phyloP scores from a whole-genome alignment of 148 eudicot genomes.

The Oxyria digyna region DNA sequence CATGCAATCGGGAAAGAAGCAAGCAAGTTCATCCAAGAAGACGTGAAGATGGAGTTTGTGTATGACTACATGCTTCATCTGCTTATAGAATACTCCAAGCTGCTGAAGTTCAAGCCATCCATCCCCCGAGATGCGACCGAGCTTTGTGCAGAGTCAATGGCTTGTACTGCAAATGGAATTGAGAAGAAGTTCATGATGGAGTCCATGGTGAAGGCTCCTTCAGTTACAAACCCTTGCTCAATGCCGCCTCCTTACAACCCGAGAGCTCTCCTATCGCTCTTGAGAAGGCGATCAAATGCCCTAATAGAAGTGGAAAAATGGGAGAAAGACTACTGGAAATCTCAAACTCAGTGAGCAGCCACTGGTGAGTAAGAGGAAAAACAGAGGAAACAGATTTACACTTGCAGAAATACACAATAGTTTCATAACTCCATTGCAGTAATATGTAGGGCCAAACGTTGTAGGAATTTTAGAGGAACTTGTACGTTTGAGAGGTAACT shows the following conservation, averaged over 20 bases:
- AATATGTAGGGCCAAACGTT: no score
- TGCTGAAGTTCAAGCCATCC: slow-evolving; percentile 52
- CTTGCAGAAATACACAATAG: neutral
- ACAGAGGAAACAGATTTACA: neutral
- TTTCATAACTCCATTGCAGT: neutral
- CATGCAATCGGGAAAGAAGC: slow-evolving; percentile 49
- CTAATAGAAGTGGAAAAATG: slow-evolving; percentile 35
- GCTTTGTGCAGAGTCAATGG: slow-evolving; percentile 68
- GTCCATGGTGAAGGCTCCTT: slow-evolving; percentile 47
- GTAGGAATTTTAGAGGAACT: no score
- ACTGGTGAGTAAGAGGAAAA: neutral
- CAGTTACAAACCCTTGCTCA: slow-evolving; percentile 32
- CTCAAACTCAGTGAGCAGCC: slow-evolving; percentile 12
- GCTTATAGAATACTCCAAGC: slow-evolving; percentile 59
- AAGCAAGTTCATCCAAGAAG: slow-evolving; percentile 42
- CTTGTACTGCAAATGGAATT: slow-evolving; percentile 34
- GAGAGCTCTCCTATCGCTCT: slow-evolving; percentile 11
- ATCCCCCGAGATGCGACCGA: slow-evolving; percentile 45
- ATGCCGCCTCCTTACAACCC: slow-evolving; percentile 58
- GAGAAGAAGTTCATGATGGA: slow-evolving; percentile 52
- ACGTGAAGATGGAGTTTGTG: slow-evolving; percentile 57
- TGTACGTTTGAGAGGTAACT: no score
- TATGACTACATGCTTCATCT: slow-evolving; percentile 88
- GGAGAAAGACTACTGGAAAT: slow-evolving; percentile 47
- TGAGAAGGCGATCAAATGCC: slow-evolving; percentile 24